Evolutionary conservation across 768 basidiomycete species (phyloP).

Genomic region (Arthromyces matolae): DNA sequence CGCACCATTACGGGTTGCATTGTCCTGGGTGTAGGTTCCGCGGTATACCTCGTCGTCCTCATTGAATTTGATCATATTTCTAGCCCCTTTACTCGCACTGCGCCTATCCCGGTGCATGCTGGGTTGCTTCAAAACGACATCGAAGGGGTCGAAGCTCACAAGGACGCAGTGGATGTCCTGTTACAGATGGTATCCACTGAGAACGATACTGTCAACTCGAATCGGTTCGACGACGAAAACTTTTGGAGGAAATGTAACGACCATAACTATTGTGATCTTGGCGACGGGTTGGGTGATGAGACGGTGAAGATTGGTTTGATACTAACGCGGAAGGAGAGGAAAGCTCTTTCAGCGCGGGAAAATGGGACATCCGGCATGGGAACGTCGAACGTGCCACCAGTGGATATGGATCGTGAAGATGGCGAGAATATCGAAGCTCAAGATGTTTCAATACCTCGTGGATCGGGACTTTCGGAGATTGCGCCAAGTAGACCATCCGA

Average conservation of each 20-base stretch:
- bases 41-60: background rate
- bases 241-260: constrained; percentile 5
- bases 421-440: constrained; percentile 1
- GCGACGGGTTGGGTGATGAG: constrained; percentile 9
- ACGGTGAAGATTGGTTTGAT: constrained; percentile 29
- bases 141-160: constrained; percentile 2
- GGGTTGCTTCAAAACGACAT: constrained; percentile 19
- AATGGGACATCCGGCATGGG: no score
- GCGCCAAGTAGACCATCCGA: no score
- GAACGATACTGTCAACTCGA: background rate
- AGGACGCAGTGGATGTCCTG: constrained; percentile 1
- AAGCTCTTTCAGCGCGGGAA: constrained; percentile 11
- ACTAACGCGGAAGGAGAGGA: constrained; percentile 40
- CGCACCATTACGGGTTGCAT: constrained; percentile 51
- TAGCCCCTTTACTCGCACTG: constrained; percentile 44
- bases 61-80: constrained; percentile 7
- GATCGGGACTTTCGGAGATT: background rate
- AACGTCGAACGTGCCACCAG: constrained; percentile 10
- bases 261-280: background rate
- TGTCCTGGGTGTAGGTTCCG: constrained; percentile 65
- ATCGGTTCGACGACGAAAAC: constrained; percentile 5
- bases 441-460: background rate
- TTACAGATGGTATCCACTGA: background rate
- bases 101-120: constrained; percentile 11
- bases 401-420: background rate